These are phyloP conservation scores for Penicillium parvum DNA, from an alignment of 495 filamentous ascomycete species.

Conservation along the genomic window DNA sequence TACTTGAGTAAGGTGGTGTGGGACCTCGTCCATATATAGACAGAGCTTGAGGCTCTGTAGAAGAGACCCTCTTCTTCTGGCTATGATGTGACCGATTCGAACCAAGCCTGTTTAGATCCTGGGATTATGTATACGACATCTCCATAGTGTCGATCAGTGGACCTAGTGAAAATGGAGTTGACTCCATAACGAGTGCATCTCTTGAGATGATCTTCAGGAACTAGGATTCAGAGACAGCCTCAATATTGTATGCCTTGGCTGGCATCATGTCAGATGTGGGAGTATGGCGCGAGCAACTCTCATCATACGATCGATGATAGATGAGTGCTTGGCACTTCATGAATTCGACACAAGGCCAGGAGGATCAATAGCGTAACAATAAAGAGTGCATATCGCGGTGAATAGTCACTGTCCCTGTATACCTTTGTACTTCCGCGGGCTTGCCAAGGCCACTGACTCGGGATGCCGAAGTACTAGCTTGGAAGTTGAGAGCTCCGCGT, in stretches of 20 bases:
- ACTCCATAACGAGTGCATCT: neutral
- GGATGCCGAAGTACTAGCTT: slow-evolving; percentile 23
- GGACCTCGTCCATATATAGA: too few species aligned
- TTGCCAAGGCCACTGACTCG: slow-evolving; percentile 15
- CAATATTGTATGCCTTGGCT: too few species aligned
- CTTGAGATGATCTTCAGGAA: neutral
- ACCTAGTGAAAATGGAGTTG: neutral
- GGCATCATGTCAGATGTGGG: neutral
- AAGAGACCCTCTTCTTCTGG: too few species aligned
- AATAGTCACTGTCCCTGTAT: neutral
- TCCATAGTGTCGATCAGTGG: neutral
- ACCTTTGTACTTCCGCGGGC: neutral
- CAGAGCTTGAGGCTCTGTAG: too few species aligned
- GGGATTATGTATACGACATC: too few species aligned
- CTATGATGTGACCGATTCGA: too few species aligned
- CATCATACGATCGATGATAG: neutral
- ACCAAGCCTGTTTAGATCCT: too few species aligned
- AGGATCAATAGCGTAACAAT: slow-evolving; percentile 7
- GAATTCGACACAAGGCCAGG: slow-evolving; percentile 3
- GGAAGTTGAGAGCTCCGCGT: too few species aligned
- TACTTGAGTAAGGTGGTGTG: too few species aligned
- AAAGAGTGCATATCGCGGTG: slow-evolving; percentile 2
- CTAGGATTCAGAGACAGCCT: neutral
- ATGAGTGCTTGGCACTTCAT: neutral
- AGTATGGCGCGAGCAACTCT: neutral